These are phyloP conservation scores for Cunninghamia lanceolata DNA, from an alignment of 75 land plant genomes.

Conservation along the genomic window DNA sequence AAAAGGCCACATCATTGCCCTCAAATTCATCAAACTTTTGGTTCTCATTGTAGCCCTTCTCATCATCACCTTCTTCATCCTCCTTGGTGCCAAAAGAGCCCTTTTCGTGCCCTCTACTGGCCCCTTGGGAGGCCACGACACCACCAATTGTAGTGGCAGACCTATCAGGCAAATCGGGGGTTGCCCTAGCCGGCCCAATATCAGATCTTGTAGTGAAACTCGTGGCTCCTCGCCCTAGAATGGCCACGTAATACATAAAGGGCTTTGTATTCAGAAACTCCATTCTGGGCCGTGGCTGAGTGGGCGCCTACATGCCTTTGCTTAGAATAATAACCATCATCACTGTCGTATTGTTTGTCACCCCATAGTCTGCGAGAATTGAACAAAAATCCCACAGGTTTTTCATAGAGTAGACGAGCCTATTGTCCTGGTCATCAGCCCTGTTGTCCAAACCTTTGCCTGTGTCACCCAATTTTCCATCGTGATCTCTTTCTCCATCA, in stretches of 20 bases:
- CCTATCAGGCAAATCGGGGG: constrained; percentile 87
- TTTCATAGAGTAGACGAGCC: constrained; percentile 26
- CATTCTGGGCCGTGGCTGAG: constrained; percentile 43
- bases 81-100: constrained; percentile 47
- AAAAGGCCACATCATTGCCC: constrained; percentile 91
- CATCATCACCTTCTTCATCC: constrained; percentile 84
- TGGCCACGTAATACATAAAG: constrained; percentile 86
- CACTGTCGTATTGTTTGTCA: constrained; percentile 32
- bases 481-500: too few relatives aligned
- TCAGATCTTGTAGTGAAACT: constrained; percentile 96
- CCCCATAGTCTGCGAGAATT: constrained; percentile 34
- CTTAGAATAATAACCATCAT: constrained; percentile 38
- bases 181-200: constrained; percentile 92
- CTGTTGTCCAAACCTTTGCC: too few relatives aligned
- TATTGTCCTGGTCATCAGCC: too few relatives aligned
- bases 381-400: constrained; percentile 7
- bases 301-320: constrained; percentile 66
- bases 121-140: constrained; percentile 48
- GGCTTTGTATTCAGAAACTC: constrained; percentile 83
- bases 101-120: constrained; percentile 52
- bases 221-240: constrained; percentile 91
- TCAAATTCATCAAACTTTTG: constrained; percentile 98
- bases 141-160: constrained; percentile 68
- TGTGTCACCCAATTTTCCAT: too few relatives aligned
- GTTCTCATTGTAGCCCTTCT: constrained; percentile 95